Percentiles rank a stretch among this genome's conserved stretches.
Evolutionary conservation across 768 basidiomycete genomes (phyloP).

Genomic region (Lepiota brunneoincarnata): DNA sequence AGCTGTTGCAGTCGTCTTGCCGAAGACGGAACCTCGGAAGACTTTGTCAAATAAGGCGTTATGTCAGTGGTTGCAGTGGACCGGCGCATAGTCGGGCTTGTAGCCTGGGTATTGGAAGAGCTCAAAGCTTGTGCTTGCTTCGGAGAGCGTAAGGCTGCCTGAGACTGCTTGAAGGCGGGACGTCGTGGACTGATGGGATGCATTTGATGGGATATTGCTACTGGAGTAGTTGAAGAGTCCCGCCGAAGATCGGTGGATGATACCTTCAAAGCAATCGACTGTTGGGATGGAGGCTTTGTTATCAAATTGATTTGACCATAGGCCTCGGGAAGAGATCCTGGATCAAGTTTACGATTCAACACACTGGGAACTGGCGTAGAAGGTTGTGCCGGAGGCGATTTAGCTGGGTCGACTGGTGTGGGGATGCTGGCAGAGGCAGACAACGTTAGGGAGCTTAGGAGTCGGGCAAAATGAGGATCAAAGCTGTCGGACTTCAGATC

Average conservation of each 20-base stretch:
- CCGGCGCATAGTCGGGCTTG: not conserved
- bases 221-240: conserved; percentile 5
- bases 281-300: not conserved
- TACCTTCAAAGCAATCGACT: not conserved
- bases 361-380: conserved; percentile 6
- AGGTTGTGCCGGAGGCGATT: conserved; percentile 3
- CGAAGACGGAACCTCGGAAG: conserved; percentile 51
- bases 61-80: conserved; percentile 52
- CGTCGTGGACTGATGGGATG: not conserved
- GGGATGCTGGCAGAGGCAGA: conserved; percentile 35
- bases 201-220: not conserved
- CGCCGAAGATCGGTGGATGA: not conserved
- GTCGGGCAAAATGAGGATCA: conserved; percentile 71
- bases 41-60: conserved; percentile 63
- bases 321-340: not conserved
- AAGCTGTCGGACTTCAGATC: conserved; percentile 21
- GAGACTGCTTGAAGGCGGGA: not conserved
- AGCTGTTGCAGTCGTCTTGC: conserved; percentile 67
- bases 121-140: not conserved
- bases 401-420: not conserved
- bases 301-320: not conserved
- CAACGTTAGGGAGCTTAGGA: conserved; percentile 59
- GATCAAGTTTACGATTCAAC: not conserved
- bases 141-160: not conserved
- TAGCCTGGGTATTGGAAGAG: not conserved